Base-by-base conservation (phyloP, 768 basidiomycete genomes). In the Piloderma croceum region DNA sequence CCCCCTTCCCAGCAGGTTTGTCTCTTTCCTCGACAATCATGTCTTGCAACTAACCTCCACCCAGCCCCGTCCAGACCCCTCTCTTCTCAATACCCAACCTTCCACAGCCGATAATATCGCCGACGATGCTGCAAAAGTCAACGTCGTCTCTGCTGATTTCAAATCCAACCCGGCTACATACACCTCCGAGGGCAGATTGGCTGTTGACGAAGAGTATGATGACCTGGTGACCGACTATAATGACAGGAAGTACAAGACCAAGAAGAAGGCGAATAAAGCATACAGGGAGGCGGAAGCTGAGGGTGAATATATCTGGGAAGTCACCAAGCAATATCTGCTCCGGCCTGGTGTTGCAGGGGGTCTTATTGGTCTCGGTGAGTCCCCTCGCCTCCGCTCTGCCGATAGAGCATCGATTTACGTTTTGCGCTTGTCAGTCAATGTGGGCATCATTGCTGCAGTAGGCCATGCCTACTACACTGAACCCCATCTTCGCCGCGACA, bases 291-390 rank as follows among this genome's bases (percentile, higher is more conserved):
- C 60, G 4, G 68, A 73, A 44, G 69, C 70, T 22, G 77, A 81
- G 54, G 70, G 73, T 21, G 54, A 63, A 38, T 69, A 79, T 41
- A 49, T 77, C 9, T 81, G 74, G 73, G 61, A 69, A 7, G 47
- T 67, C 19, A 58, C 72, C 4, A 79, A 77, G 47, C 60, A 72
- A 21, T 68, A 73, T 49, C 50, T 87, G 19, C 62, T 87, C 43
- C 70, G 76, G 21, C 84, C 85, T 11, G 76, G 77, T 19, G 76
- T 83, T 37, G 79, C 80, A 7, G 82, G 87, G 20, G 85, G 87
- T 31, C 62, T 87, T 21, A 49, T 88, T 45, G 84, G 84, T 31
- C 56, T 88, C 33, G 70, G 85, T 84, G 47, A 13, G 74, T 65
- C 6, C 22, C 20, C 22, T 32, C 38, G 9, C 35, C 27, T 31